phyloP scores from a whole-genome alignment of 176 grass and related monocot species.

The Typha latifolia region DNA sequence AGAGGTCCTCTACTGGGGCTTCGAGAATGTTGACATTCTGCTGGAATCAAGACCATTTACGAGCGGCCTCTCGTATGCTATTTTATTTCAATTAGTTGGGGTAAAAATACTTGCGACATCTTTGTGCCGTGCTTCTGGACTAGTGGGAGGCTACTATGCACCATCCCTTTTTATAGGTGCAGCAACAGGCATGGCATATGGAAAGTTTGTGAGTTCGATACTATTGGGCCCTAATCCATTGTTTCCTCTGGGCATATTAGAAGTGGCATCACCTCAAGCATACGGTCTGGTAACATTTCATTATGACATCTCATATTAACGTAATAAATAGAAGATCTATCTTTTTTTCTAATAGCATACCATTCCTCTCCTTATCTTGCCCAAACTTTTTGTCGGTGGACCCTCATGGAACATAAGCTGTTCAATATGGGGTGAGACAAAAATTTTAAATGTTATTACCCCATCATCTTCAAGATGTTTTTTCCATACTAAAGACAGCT shows the following conservation, averaged over 20 bases:
- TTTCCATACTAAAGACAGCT: too few relatives aligned
- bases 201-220: slow-evolving; percentile 56
- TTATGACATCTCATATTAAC: neutral
- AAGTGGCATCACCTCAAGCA: slow-evolving; percentile 95
- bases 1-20: slow-evolving; percentile 89
- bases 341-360: neutral
- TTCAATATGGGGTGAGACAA: too few relatives aligned
- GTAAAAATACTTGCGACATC: slow-evolving; percentile 78
- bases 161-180: slow-evolving; percentile 96
- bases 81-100: slow-evolving; percentile 78
- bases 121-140: slow-evolving; percentile 72
- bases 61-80: slow-evolving; percentile 43
- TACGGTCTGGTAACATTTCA: slow-evolving; percentile 70
- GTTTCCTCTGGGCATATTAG: slow-evolving; percentile 54
- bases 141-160: slow-evolving; percentile 93
- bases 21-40: slow-evolving; percentile 87
- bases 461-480: too few relatives aligned
- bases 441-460: too few relatives aligned
- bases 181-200: slow-evolving; percentile 94
- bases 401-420: too few relatives aligned
- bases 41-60: slow-evolving; percentile 82
- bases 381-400: too few relatives aligned
- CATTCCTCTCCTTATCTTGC: neutral
- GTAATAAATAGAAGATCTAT: neutral
- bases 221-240: slow-evolving; percentile 50